These are phyloP conservation scores for Verticillium dahliae DNA, from an alignment of 2,329 filamentous ascomycete species.

Conservation along the genomic window DNA sequence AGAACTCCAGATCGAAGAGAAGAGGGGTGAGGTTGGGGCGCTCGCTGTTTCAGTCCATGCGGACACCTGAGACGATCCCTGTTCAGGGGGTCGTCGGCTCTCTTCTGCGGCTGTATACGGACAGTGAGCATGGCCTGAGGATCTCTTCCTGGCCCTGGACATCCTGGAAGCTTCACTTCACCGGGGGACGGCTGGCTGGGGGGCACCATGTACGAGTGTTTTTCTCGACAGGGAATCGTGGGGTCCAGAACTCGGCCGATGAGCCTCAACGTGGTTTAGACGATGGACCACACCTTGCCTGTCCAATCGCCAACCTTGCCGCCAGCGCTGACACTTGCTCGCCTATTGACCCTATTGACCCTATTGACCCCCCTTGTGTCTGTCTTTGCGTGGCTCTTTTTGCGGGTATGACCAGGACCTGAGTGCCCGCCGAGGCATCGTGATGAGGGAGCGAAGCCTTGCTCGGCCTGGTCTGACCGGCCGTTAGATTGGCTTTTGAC, in stretches of 20 bases:
- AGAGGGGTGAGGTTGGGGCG: background rate
- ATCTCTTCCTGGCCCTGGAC: too few species aligned
- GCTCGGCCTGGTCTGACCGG: background rate
- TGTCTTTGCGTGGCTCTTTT: background rate
- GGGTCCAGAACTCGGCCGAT: background rate
- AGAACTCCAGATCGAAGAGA: background rate
- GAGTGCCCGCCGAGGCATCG: background rate
- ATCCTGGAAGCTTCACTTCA: too few species aligned
- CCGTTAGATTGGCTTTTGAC: background rate
- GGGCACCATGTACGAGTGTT: background rate
- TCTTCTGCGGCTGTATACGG: too few species aligned
- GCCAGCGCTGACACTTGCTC: background rate
- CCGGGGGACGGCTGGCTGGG: background rate
- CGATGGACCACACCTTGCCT: background rate
- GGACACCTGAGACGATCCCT: background rate
- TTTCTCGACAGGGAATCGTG: background rate
- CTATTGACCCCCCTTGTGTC: too few species aligned
- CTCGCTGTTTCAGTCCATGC: background rate
- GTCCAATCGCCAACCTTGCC: background rate
- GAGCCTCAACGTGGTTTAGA: background rate
- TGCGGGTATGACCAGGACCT: background rate
- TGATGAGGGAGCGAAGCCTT: background rate
- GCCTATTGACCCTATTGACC: background rate
- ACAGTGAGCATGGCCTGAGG: too few species aligned
- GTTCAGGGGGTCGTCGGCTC: background rate